Evolutionary conservation across 176 grass and related monocot genomes (phyloP), one percentile per base, ranked within the genome.

Genomic region (Pontederia crassipes): DNA sequence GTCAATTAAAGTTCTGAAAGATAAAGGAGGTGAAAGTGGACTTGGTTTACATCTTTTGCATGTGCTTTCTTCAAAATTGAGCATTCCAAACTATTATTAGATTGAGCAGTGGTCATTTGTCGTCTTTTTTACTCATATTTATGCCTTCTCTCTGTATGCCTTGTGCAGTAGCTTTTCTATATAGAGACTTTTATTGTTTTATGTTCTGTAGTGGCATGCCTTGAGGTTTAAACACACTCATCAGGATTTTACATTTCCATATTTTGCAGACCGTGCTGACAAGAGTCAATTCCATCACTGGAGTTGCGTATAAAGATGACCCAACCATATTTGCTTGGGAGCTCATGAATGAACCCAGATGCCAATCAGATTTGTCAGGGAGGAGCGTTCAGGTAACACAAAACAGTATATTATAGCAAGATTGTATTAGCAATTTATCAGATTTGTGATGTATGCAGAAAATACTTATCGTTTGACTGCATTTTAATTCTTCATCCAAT

Each of bases 321-420:
- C 88, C 84, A 12, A 92, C 88, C 58, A 81, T 93, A 57, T 75
- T 98, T 81, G 81, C 94, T 40, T 98, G 94, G 94, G 94, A 98
- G 74, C 88, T 98, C 26, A 98, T 98, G 76, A 98, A 98, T 77
- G 94, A 98, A 68, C 94, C 94, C 52, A 80, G 94, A 52, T 98
- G 94, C 88, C 81, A 67, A 58, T 98, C 94, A 1, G 94, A 93
- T 52, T 54, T 82, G 3, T 89, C 88, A 58, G 94, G 94, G 15
- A 63, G 50, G 61, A 70, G 67, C 73, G 74, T 98, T 55, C 75
- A 79, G 81, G 81, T 81, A 49, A 56, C 6, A 8, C 11, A 28
- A 20, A 0, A n/a, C 10, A 12, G 12, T 28, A 10, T 0, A 12
- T 13, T 67, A 28, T 26, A 16, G 0, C 14, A 52, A 17, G 4